These are phyloP conservation scores for Claviceps capensis DNA, from an alignment of 2,329 filamentous ascomycete species.

Conservation along the genomic window DNA sequence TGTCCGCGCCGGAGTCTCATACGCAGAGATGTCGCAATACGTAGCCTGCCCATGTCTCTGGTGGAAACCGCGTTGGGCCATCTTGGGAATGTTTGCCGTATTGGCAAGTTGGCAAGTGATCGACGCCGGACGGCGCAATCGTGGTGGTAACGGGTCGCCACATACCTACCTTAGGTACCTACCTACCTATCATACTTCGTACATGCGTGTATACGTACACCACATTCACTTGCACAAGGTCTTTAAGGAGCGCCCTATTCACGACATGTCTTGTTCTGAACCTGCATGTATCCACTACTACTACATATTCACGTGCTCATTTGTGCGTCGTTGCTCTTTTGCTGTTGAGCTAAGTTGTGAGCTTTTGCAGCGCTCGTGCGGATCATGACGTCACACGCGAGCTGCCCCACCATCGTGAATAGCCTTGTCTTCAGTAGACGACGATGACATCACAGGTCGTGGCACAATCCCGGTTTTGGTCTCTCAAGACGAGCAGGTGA, in stretches of 20 bases:
- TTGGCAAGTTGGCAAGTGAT: background rate
- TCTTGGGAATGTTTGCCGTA: too few species aligned
- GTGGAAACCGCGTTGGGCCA: background rate
- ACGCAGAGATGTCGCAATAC: background rate
- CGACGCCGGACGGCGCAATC: background rate
- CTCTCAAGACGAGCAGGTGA: background rate
- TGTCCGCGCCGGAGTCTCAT: background rate
- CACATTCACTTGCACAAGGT: background rate
- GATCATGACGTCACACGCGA: constrained; percentile 5
- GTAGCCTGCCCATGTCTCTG: background rate
- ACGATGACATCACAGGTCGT: constrained; percentile 4
- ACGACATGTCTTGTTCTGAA: background rate
- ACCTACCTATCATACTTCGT: too few species aligned
- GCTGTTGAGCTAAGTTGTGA: background rate
- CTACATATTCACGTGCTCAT: background rate
- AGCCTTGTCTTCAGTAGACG: background rate
- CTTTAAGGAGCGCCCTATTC: background rate
- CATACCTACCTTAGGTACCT: too few species aligned
- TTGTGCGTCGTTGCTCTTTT: background rate
- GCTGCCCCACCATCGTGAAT: background rate
- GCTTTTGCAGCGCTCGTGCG: background rate
- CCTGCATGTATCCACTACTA: background rate
- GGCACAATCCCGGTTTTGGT: background rate
- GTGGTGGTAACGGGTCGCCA: background rate
- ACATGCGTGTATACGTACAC: too few species aligned